Evolutionary conservation across 2,329 filamentous ascomycete species (phyloP).

Genomic region (Fusarium sarcochroum): DNA sequence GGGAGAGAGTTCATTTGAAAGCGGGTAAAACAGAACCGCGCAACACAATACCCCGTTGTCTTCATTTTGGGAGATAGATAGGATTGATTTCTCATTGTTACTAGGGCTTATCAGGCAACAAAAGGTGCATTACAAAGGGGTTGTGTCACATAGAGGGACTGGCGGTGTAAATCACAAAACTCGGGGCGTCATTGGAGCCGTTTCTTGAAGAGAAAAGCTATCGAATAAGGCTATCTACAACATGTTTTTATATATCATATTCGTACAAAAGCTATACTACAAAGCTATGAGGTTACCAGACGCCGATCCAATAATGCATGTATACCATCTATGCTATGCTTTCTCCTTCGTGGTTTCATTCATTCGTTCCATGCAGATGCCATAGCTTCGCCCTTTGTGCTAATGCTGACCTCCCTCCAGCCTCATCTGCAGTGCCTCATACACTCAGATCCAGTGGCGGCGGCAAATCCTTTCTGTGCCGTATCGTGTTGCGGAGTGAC

Average conservation of each 20-base stretch:
- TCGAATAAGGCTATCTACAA: neutral
- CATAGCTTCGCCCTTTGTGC: neutral
- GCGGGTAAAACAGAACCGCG: conserved; percentile 34
- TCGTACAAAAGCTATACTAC: conserved; percentile 28
- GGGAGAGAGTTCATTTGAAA: neutral
- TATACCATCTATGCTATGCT: conserved; percentile 10
- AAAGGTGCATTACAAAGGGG: neutral
- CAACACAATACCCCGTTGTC: conserved; percentile 1
- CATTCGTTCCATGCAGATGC: conserved; percentile 5
- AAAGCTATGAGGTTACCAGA: conserved; percentile 23
- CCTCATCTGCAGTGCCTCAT: conserved; percentile 6
- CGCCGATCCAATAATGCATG: conserved; percentile 36
- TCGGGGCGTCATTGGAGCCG: conserved; percentile 3
- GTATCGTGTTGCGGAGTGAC: conserved; percentile 19
- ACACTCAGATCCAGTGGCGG: neutral
- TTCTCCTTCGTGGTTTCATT: conserved; percentile 18
- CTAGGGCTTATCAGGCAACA: conserved; percentile 7
- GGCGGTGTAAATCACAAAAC: conserved; percentile 4
- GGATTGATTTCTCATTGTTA: neutral
- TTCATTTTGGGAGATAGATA: conserved; percentile 10
- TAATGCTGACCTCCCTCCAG: neutral
- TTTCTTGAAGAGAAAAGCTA: neutral
- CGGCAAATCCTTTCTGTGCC: conserved; percentile 16
- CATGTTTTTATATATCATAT: conserved; percentile 21
- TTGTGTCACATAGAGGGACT: conserved; percentile 7